A percentile compares a stretch with the other conserved stretches of the same genome.
phyloP scores from a whole-genome alignment of 345 rosid species.

The Salix koriyanagi region DNA sequence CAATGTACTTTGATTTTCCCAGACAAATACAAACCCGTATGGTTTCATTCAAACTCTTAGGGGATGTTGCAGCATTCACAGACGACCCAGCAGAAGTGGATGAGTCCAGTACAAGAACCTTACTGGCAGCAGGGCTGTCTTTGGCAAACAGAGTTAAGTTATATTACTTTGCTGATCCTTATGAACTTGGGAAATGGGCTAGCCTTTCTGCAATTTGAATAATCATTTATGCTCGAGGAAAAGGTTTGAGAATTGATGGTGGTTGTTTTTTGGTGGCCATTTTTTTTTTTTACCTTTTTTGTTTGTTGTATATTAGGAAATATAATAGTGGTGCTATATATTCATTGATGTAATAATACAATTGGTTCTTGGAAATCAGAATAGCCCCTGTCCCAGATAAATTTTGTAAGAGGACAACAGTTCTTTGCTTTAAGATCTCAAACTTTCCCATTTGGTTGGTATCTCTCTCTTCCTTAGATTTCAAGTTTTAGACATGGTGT shows the following conservation, averaged over 20 bases:
- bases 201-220: slow-evolving; percentile 60
- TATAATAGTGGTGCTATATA: neutral
- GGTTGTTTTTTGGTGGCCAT: slow-evolving; percentile 5
- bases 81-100: slow-evolving; percentile 76
- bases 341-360: slow-evolving; percentile 15
- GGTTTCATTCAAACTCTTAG: slow-evolving; percentile 60
- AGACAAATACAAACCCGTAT: slow-evolving; percentile 53
- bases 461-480: no score
- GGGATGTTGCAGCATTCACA: slow-evolving; percentile 67
- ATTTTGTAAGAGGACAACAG: neutral
- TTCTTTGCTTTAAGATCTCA: neutral
- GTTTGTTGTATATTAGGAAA: slow-evolving; percentile 23
- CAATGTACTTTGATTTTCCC: slow-evolving; percentile 84
- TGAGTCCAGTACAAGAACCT: slow-evolving; percentile 42
- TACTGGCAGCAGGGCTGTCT: slow-evolving; percentile 67
- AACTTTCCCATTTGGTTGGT: neutral
- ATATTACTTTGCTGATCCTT: slow-evolving; percentile 68
- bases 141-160: slow-evolving; percentile 63
- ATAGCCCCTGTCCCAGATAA: neutral
- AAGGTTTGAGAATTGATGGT: slow-evolving; percentile 3
- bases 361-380: slow-evolving; percentile 1
- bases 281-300: neutral
- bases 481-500: no score
- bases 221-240: neutral
- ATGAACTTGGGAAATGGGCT: slow-evolving; percentile 87